phyloP scores from a whole-genome alignment of 495 filamentous ascomycete species.

The Tuber aestivum region DNA sequence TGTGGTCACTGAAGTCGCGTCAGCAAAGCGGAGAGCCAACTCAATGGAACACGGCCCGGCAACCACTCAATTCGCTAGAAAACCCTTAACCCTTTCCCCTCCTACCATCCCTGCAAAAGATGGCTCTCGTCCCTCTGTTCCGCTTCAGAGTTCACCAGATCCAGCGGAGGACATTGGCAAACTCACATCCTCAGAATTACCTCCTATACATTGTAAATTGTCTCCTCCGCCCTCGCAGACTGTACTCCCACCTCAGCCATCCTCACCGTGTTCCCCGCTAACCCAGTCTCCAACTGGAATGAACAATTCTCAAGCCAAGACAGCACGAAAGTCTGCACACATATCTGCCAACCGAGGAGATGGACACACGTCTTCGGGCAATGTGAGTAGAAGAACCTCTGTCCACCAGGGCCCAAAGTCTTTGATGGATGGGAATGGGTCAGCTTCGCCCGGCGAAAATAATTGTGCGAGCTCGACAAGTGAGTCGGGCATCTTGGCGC shows the following conservation, averaged over 20 bases:
- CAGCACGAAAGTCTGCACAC: constrained; percentile 33
- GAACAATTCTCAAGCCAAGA: constrained; percentile 33
- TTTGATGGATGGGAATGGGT: not conserved
- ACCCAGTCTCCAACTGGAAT: constrained; percentile 19
- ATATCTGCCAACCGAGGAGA: constrained; percentile 25
- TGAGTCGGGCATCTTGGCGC: not conserved
- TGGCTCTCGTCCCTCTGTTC: constrained; percentile 26
- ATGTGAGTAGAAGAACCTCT: constrained; percentile 20
- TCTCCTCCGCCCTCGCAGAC: not conserved
- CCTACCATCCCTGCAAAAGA: constrained; percentile 16
- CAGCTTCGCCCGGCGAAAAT: constrained; percentile 1
- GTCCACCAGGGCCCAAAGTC: not conserved
- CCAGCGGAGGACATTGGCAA: constrained; percentile 31
- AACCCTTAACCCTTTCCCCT: constrained; percentile 6
- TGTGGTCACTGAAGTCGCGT: not conserved
- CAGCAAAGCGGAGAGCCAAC: not conserved
- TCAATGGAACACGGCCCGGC: not conserved
- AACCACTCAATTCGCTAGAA: constrained; percentile 3
- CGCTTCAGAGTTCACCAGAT: constrained; percentile 25
- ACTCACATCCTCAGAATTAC: constrained; percentile 14
- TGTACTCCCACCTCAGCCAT: not conserved
- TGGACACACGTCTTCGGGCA: constrained; percentile 30
- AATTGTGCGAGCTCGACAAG: not conserved
- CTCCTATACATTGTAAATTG: constrained; percentile 3
- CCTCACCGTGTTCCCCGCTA: constrained; percentile 6